Conservation (phyloP, 257 asterid species). For the Misopates orontium region DNA sequence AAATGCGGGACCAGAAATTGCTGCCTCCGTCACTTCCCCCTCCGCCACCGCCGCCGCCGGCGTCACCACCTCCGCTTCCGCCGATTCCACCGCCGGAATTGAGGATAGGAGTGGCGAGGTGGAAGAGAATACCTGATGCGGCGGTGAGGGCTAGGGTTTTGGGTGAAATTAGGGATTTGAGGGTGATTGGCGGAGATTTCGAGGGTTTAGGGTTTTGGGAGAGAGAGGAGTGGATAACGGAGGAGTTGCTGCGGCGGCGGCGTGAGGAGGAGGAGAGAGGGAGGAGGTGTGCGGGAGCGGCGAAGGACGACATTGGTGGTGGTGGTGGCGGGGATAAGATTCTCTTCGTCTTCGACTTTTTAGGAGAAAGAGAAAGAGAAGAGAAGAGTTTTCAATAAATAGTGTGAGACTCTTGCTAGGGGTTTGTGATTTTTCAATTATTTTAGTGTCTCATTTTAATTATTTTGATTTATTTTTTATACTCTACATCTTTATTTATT, state of each 20-base stretch:
- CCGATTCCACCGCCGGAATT: slow-evolving; percentile 48
- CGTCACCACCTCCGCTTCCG: slow-evolving; percentile 37
- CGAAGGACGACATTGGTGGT: slow-evolving; percentile 55
- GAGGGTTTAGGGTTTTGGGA: slow-evolving; percentile 60
- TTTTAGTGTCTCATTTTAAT: too few species aligned
- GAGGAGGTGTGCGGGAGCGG: slow-evolving; percentile 50
- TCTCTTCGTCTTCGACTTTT: background rate
- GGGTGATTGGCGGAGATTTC: slow-evolving; percentile 23
- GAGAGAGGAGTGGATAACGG: slow-evolving; percentile 40
- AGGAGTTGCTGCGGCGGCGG: too few species aligned
- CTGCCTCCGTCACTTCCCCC: slow-evolving; percentile 48
- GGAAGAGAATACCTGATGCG: slow-evolving; percentile 60
- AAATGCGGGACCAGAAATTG: slow-evolving; percentile 57
- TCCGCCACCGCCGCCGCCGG: slow-evolving; percentile 55
- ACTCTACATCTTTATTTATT: too few species aligned
- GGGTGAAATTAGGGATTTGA: slow-evolving; percentile 34
- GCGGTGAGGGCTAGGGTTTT: slow-evolving; percentile 50
- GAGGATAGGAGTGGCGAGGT: slow-evolving; percentile 39
- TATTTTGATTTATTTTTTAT: too few species aligned
- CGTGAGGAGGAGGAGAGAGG: slow-evolving; percentile 46
- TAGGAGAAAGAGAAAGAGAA: background rate
- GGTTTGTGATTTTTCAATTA: too few species aligned
- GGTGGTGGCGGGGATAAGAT: slow-evolving; percentile 27
- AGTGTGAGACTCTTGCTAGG: background rate
- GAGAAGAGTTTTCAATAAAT: background rate